Evolutionary conservation across 1,284 basidiomycete species (phyloP).

Genomic region (Inonotus obliquus): DNA sequence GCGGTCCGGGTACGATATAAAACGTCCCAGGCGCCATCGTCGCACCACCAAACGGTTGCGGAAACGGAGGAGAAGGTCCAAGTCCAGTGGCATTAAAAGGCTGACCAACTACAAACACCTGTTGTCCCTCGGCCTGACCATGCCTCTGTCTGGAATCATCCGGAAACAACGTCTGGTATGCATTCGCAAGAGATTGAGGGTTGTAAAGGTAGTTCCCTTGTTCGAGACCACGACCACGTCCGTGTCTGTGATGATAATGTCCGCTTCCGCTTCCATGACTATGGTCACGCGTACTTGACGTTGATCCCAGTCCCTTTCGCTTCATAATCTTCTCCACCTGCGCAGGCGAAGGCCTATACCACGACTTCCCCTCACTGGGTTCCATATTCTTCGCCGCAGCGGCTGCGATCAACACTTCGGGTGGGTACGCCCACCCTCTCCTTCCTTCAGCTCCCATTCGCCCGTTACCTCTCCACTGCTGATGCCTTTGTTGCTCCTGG

Average conservation of each 20-base stretch:
- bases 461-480: no score
- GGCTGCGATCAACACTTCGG: background rate
- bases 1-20: background rate
- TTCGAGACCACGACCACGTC: no score
- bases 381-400: slow-evolving; percentile 2
- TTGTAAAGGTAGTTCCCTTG: no score
- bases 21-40: background rate
- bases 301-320: background rate
- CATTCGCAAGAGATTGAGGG: background rate
- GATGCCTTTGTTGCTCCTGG: background rate
- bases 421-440: background rate
- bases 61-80: background rate
- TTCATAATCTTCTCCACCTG: background rate
- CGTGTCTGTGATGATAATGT: background rate
- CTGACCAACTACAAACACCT: background rate
- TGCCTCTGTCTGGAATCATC: background rate
- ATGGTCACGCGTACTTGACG: no score
- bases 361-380: slow-evolving; percentile 6
- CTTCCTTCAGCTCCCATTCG: no score
- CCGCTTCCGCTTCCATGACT: no score
- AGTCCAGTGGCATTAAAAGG: background rate
- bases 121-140: background rate
- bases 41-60: background rate
- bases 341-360: slow-evolving; percentile 7
- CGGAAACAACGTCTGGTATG: background rate